Conservation (phyloP, 106 monocot genomes). For the Dendrobium huoshanense region DNA sequence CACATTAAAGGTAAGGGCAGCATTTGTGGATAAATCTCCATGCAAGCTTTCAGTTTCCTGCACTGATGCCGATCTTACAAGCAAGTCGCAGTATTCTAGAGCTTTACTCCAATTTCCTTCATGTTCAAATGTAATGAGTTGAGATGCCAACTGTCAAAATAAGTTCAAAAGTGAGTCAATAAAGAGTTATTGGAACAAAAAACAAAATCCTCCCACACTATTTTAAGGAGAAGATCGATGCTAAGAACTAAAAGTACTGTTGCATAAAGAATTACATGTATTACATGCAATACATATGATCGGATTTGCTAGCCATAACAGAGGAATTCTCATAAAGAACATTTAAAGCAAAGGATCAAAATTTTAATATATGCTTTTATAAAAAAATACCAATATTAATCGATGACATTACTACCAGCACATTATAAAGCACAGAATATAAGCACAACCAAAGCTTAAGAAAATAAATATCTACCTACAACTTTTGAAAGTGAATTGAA, state of each 20-base stretch:
- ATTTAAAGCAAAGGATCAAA: not conserved
- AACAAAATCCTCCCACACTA: not conserved
- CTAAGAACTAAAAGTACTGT: not conserved
- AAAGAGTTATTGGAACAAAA: not conserved
- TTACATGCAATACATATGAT: not conserved
- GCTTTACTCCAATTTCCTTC: slow-evolving; percentile 96
- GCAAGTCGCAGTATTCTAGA: slow-evolving; percentile 82
- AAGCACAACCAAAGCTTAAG: too few species aligned
- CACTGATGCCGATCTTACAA: slow-evolving; percentile 50
- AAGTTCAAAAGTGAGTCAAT: not conserved
- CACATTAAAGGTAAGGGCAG: not conserved
- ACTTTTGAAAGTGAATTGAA: too few species aligned
- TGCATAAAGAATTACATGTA: not conserved
- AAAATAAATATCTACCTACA: too few species aligned
- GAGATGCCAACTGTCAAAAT: slow-evolving; percentile 68
- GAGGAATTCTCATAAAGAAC: not conserved
- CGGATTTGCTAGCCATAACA: not conserved
- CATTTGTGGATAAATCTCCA: slow-evolving; percentile 16
- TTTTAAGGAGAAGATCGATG: not conserved
- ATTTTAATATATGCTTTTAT: not conserved
- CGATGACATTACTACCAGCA: not conserved
- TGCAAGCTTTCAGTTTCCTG: slow-evolving; percentile 10
- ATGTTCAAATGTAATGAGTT: slow-evolving; percentile 81
- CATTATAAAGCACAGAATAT: too few species aligned
- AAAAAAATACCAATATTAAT: not conserved